Percentiles rank a stretch among this genome's conserved stretches.
phyloP scores from a whole-genome alignment of 2,329 filamentous ascomycete genomes.

The Cryphonectria carpinicola region DNA sequence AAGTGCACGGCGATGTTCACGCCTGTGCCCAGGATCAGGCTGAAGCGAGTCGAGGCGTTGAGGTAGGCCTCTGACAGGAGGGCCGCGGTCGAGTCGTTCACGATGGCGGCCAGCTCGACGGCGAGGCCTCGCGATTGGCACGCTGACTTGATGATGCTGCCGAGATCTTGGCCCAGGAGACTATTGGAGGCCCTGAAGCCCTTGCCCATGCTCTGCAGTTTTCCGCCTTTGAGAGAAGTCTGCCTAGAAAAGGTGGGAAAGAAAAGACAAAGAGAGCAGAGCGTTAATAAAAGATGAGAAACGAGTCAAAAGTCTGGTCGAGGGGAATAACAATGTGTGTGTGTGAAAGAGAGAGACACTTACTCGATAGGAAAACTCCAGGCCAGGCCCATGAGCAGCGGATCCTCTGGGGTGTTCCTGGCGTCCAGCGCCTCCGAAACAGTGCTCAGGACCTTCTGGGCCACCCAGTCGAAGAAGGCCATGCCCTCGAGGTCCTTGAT shows the following conservation, averaged over 20 bases:
- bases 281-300: not conserved
- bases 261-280: not conserved
- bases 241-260: constrained; percentile 51
- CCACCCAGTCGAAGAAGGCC: constrained; percentile 72
- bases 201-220: constrained; percentile 67
- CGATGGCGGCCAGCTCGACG: constrained; percentile 62
- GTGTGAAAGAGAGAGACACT: constrained; percentile 35
- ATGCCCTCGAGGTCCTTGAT: constrained; percentile 62
- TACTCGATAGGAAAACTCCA: constrained; percentile 75
- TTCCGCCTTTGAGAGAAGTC: constrained; percentile 64
- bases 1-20: constrained; percentile 69
- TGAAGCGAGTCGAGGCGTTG: constrained; percentile 62
- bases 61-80: constrained; percentile 67
- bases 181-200: constrained; percentile 64
- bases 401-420: constrained; percentile 42
- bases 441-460: constrained; percentile 60
- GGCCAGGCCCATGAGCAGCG: constrained; percentile 63
- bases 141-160: constrained; percentile 59
- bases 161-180: constrained; percentile 62
- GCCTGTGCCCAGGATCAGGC: constrained; percentile 69
- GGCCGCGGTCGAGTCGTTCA: constrained; percentile 71
- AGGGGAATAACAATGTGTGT: not conserved
- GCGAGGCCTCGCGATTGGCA: constrained; percentile 56
- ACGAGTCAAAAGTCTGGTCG: not conserved
- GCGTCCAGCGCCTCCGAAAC: constrained; percentile 49